These are phyloP conservation scores for Wickerhamomyces queroliae DNA, from an alignment of 805 yeast genomes.

Conservation along the genomic window DNA sequence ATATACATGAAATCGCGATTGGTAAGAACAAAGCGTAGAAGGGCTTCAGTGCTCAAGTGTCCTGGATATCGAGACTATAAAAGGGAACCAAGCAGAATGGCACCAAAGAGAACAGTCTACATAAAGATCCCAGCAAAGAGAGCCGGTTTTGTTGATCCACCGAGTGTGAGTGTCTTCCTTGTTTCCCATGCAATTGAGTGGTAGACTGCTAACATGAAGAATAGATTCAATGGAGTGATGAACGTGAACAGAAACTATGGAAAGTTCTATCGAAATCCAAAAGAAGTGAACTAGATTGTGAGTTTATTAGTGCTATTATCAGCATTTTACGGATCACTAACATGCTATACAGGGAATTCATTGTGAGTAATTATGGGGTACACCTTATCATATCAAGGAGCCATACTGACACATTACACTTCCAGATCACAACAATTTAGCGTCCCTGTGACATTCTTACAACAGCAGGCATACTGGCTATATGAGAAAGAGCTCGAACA, in stretches of 20 bases:
- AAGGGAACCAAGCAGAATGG: neutral
- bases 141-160: slow-evolving; percentile 20
- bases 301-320: neutral
- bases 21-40: too few relatives aligned
- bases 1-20: too few relatives aligned
- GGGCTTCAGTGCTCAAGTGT: too few relatives aligned
- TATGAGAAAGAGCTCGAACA: slow-evolving; percentile 23
- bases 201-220: too few relatives aligned
- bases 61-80: too few relatives aligned
- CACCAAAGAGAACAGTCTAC: slow-evolving; percentile 8
- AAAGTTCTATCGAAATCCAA: slow-evolving; percentile 19
- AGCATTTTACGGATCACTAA: slow-evolving; percentile 2
- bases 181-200: neutral
- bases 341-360: slow-evolving; percentile 3
- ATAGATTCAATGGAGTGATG: slow-evolving; percentile 20
- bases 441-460: slow-evolving; percentile 20
- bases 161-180: slow-evolving; percentile 14
- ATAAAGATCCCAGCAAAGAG: slow-evolving; percentile 20
- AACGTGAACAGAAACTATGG: slow-evolving; percentile 21
- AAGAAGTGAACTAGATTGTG: slow-evolving; percentile 20
- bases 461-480: slow-evolving; percentile 24
- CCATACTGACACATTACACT: neutral
- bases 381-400: neutral
- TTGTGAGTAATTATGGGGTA: slow-evolving; percentile 3
- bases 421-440: slow-evolving; percentile 11